These are phyloP conservation scores for Volutella citrinella DNA, from an alignment of 2,329 filamentous ascomycete genomes.

Conservation along the genomic window DNA sequence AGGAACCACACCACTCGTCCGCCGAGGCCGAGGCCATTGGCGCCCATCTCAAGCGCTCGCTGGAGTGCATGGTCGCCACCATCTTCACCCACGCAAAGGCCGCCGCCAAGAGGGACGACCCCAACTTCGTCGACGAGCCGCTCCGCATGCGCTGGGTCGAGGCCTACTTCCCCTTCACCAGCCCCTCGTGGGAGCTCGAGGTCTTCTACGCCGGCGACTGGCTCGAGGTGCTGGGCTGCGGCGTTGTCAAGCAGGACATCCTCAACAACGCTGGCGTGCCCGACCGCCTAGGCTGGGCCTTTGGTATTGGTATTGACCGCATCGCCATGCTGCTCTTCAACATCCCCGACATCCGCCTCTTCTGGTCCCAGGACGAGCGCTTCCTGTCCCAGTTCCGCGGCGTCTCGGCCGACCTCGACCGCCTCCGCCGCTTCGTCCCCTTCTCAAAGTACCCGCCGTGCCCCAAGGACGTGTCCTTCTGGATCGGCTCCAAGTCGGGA, in stretches of 20 bases:
- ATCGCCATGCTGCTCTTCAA: constrained; percentile 97
- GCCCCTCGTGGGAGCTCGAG: constrained; percentile 92
- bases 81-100: constrained; percentile 77
- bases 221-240: constrained; percentile 94
- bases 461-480: constrained; percentile 92
- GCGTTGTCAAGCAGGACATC: constrained; percentile 80
- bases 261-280: constrained; percentile 74
- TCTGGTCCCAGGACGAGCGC: constrained; percentile 84
- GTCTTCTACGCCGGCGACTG: constrained; percentile 93
- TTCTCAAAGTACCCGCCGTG: constrained; percentile 92
- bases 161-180: constrained; percentile 96
- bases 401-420: constrained; percentile 48
- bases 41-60: constrained; percentile 80
- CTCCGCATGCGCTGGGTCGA: constrained; percentile 91
- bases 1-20: constrained; percentile 64
- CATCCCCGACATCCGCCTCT: constrained; percentile 93
- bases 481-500: constrained; percentile 64
- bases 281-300: constrained; percentile 84
- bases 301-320: constrained; percentile 88
- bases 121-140: constrained; percentile 60
- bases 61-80: constrained; percentile 87
- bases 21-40: constrained; percentile 81
- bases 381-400: constrained; percentile 84
- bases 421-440: constrained; percentile 66
- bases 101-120: constrained; percentile 54